Evolutionary conservation across 257 asterid species (phyloP), one percentile per base, ranked within the genome.

Genomic region (Fraxinus americana): DNA sequence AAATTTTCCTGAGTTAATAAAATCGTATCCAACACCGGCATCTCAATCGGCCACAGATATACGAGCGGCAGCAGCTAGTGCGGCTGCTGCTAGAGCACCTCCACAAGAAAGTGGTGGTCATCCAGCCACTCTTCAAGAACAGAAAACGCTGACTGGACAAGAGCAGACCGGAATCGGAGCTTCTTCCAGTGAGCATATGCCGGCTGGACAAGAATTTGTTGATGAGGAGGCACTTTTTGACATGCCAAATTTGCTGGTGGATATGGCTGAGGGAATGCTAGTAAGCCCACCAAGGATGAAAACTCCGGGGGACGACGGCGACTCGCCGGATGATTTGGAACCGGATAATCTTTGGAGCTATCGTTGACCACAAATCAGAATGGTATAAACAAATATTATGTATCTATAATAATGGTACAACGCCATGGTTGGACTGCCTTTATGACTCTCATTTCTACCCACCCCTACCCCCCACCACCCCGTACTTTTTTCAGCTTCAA

Each of bases 241-340:
- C 75, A 87, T 87, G 91, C 91, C 95, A 7, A 83, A 80, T 71
- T 75, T 90, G 81, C 82, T 90, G 73, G 86, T 9, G 73, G 88
- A 88, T 79, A 90, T 90, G 95, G 95, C 92, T 13, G 86, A 72
- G 77, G 95, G 89, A 12, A 85, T 90, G 95, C 90, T 88, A 0
- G 72, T 90, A 4, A 90, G 90, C 85, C 95, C 91, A 34, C 90
- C 93, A 9, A 81, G 89, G 35, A 74, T 78, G 77, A 81, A 71
- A 67, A 2, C 78, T 4, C 6, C 36, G 16, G 79, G 32, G 12
- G 80, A 39, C 16, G 66, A 66, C 2, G 75, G 72, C 14, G 89
- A 81, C 43, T 79, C 86, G 59, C 82, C 86, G 61, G 86, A 84
- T 14, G 43, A 80, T 52, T 77, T 83, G 0, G 72, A 54, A 5